Percentiles rank a stretch among this genome's conserved stretches.
Conservation (phyloP, 129 eudicot genomes). For the Centaurea solstitialis region DNA sequence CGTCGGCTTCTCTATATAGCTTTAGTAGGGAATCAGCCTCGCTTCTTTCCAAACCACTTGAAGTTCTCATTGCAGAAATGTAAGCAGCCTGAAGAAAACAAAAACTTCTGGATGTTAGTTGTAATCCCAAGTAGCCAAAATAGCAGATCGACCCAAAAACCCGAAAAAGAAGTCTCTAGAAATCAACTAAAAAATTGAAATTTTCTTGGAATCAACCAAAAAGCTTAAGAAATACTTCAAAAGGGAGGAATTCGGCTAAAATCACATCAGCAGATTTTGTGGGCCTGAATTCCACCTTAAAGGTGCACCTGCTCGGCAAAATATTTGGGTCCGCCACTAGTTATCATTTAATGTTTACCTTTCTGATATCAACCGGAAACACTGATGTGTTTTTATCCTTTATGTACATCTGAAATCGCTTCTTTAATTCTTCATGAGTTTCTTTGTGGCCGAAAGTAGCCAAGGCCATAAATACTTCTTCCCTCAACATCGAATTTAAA, state of each 20-base stretch:
- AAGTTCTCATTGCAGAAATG: slow-evolving; percentile 41
- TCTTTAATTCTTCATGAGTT: slow-evolving; percentile 45
- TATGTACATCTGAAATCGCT: slow-evolving; percentile 42
- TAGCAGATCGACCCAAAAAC: neutral
- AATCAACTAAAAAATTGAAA: too few relatives aligned
- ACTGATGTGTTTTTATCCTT: slow-evolving; percentile 33
- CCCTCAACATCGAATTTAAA: slow-evolving; percentile 45
- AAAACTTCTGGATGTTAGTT: neutral
- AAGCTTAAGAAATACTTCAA: too few relatives aligned
- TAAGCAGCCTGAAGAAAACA: slow-evolving; percentile 39
- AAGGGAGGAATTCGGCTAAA: too few relatives aligned
- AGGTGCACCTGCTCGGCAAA: too few relatives aligned
- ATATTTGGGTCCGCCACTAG: neutral
- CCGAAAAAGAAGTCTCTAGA: too few relatives aligned
- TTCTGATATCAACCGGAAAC: slow-evolving; percentile 47
- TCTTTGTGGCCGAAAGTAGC: slow-evolving; percentile 46
- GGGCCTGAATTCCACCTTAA: too few relatives aligned
- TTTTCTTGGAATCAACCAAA: too few relatives aligned
- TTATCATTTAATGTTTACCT: slow-evolving; percentile 29
- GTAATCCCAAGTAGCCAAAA: neutral
- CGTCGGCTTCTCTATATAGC: slow-evolving; percentile 44
- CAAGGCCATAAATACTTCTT: slow-evolving; percentile 45
- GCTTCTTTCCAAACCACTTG: slow-evolving; percentile 36
- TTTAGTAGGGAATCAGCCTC: slow-evolving; percentile 41
- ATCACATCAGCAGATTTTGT: too few relatives aligned